Evolutionary conservation across 1,284 basidiomycete genomes (phyloP), one percentile per base, ranked within the genome.

Genomic region (Ustilago sp.): DNA sequence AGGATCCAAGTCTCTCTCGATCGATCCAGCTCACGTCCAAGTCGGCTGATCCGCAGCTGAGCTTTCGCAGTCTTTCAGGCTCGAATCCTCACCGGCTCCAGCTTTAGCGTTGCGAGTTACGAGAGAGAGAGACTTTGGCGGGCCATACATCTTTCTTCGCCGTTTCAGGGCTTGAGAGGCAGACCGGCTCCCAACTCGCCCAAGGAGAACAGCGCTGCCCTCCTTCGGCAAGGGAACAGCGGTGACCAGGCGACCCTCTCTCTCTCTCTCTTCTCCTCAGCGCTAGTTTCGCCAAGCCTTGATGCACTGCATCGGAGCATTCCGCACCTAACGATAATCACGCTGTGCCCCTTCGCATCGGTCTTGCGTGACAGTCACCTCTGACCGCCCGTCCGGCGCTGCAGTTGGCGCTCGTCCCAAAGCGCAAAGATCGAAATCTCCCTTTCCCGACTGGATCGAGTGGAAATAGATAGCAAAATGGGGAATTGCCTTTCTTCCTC

Each of bases 401-500:
- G 51, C 36, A 41, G n/a, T 28, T 15, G 53, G 34, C 35, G 36
- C 53, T 41, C 19, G 12, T 34, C 15, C 0, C 15, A 4, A 23
- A 38, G 39, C 38, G n/a, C 38, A 57, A 17, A 12, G 6, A n/a
- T 11, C 23, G 13, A 41, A 28, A 12, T 45, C 13, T 45, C 31
- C n/a, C 39, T 15, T 32, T n/a, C 50, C 31, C n/a, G 36, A 35
- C 56, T 54, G 56, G 19, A 34, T 15, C 32, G 38, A 32, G 28
- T 23, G 31, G 4, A 38, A 61, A 31, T 17, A 34, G 28, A 36
- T 39, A 57, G 39, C 64, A 80, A 58, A 28, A 83, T 83, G 81
- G 81, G 81, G 7, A 76, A 74, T 28, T 83, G 81, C 51, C 61
- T 83, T n/a, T 82, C 80, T 17, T 80, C 81, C 1, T 73, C 61